Evolutionary conservation across 1,284 basidiomycete species (phyloP), one percentile per base, ranked within the genome.

Genomic region (Cryptococcus deneoformans): DNA sequence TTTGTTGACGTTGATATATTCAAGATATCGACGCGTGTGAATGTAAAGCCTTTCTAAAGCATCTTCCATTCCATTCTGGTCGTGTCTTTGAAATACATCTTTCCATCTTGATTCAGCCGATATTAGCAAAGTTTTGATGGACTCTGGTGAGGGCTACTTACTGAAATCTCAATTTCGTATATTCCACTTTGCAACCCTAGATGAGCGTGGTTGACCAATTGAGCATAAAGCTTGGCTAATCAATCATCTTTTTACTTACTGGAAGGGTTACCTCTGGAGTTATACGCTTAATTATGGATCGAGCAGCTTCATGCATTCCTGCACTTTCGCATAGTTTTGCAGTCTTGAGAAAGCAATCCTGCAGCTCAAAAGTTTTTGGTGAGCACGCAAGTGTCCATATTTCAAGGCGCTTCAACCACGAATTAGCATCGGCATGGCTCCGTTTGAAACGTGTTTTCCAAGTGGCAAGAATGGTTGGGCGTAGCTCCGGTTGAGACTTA

Each of bases 171-270:
- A 74, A 43, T 35, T 61, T 52, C 14, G 67, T 71, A 55, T 76
- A 76, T 16, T 63, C 62, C 5, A 72, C 72, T 48, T 72, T 69
- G 47, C 69, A 68, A 0, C 73, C 72, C 73, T 74, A 29, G 29
- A 29, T 29, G 29, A 29, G 5, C 29, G 29, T 29, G 5, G 5
- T 29, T 35, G 0, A 53, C 46, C 45, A 58, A 48, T 40, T 6
- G 43, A 48, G 20, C 42, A 39, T 44, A 56, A 24, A 40, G 39
- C 16, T 48, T 46, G 38, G 20, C 11, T 36, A 35, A 42, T 24
- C 20, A 36, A 10, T 16, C 11, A 44, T 35, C 14, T 12, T 45
- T 5, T 6, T 9, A 64, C 69, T 63, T 50, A 73, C 73, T 0
- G 70, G 69, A 34, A 58, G 57, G 16, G 59, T 47, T 6, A 58